Evolutionary conservation across 805 yeast species (phyloP), one percentile per base, ranked within the genome.

Genomic region (Helenozyma rhizophorensis): DNA sequence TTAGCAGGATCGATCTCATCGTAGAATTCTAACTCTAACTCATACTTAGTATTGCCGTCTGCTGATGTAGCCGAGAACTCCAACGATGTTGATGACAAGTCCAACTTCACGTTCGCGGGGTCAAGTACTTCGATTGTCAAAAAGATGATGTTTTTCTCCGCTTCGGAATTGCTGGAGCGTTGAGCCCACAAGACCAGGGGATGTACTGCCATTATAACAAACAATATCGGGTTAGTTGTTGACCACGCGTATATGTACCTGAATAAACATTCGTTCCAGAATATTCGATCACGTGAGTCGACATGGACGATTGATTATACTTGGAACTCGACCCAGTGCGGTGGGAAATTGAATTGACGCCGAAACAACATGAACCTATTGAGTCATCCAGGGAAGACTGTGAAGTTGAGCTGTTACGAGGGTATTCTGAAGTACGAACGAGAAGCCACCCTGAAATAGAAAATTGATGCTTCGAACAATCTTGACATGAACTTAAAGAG

Each of bases 151-250:
- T 90, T 90, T 62, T 85, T 89, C 19, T 74, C 68, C 9, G 75
- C 73, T 23, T 80, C 94, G 4, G 70, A 60, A n/a, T 70, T 81
- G 53, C 71, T 78, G 34, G 96, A 87, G 63, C 98, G 85, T 70
- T 90, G 98, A 9, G 98, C 97, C 98, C 98, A 90, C 56, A 79
- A 69, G 25, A 86, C 90, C 68, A 62, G 65, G 29, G 80, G 76
- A 28, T 43, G 48, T 9, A 33, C 31, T 8, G 40, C 24, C 49
- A 45, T 45, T 29, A 10, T 36, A 8, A 17, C 8, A n/a, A n/a
- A n/a, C n/a, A n/a, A n/a, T n/a, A n/a, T n/a, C n/a, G n/a, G n/a
- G n/a, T n/a, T n/a, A 11, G 25, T 5, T 11, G 28, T 9, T 14
- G 17, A 9, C 14, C 11, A 11, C 7, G 23, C 15, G 31, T 10